These are phyloP conservation scores for Bruguiera gymnorhiza DNA, from an alignment of 345 rosid species.

Conservation along the genomic window DNA sequence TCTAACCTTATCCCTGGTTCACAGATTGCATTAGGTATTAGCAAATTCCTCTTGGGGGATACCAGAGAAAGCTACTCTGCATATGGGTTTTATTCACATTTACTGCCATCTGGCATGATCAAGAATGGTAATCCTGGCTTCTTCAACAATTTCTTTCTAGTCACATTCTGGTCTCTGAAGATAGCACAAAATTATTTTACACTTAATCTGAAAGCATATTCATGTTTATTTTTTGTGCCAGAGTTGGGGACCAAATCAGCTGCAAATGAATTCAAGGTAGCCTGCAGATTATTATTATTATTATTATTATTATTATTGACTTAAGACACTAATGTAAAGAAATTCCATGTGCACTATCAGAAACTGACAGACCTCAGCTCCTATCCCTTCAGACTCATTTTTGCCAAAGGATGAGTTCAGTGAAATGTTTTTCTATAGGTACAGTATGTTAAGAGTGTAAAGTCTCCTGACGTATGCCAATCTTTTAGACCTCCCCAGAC, in stretches of 20 bases:
- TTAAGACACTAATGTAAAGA: too few relatives aligned
- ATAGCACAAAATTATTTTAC: background rate
- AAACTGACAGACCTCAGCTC: too few relatives aligned
- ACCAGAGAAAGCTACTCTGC: constrained; percentile 72
- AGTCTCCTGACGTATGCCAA: too few relatives aligned
- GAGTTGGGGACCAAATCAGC: constrained; percentile 82
- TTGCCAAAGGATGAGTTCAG: too few relatives aligned
- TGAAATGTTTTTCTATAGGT: too few relatives aligned
- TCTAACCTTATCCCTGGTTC: constrained; percentile 6
- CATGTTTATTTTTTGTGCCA: constrained; percentile 69
- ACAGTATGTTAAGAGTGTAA: too few relatives aligned
- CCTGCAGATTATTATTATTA: too few relatives aligned
- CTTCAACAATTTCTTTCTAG: background rate
- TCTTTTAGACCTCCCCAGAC: too few relatives aligned
- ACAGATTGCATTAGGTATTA: constrained; percentile 52
- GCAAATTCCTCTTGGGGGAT: constrained; percentile 94
- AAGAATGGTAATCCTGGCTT: constrained; percentile 68
- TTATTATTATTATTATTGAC: too few relatives aligned
- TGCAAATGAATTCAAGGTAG: constrained; percentile 59
- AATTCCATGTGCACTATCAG: too few relatives aligned
- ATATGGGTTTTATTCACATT: constrained; percentile 91
- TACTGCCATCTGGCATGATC: constrained; percentile 95
- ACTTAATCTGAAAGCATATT: constrained; percentile 27
- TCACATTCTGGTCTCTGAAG: background rate
- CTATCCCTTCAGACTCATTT: too few relatives aligned